Evolutionary conservation across 352 stramenopile species (phyloP).

Genomic region (Globisporangium heterothallicum): DNA sequence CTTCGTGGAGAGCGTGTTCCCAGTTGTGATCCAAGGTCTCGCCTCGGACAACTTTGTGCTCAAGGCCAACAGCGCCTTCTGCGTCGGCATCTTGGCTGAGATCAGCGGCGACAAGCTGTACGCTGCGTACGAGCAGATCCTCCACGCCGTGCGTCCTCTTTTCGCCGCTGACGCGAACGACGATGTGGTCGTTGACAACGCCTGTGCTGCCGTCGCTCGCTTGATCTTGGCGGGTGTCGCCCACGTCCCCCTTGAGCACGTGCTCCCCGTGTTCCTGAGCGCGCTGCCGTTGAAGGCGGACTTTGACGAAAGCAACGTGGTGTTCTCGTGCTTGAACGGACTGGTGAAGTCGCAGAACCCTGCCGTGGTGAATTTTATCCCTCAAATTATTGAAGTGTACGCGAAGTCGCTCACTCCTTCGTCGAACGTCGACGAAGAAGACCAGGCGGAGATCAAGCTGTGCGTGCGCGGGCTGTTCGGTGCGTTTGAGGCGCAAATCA

Average conservation of each 20-base stretch:
- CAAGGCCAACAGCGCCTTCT: constrained; percentile 94
- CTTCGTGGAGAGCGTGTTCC: constrained; percentile 88
- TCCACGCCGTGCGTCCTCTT: constrained; percentile 88
- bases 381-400: constrained; percentile 78
- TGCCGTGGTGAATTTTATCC: constrained; percentile 57
- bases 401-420: constrained; percentile 56
- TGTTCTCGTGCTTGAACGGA: constrained; percentile 93
- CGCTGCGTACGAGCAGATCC: constrained; percentile 87
- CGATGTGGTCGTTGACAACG: constrained; percentile 91
- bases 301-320: constrained; percentile 94
- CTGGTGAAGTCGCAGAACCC: constrained; percentile 90
- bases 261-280: constrained; percentile 92
- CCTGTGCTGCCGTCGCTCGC: constrained; percentile 86
- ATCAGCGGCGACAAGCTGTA: constrained; percentile 66
- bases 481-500: constrained; percentile 74
- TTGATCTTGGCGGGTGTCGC: constrained; percentile 88
- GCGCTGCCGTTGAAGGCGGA: constrained; percentile 95
- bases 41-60: constrained; percentile 90
- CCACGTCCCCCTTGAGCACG: constrained; percentile 87
- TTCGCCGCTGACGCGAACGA: constrained; percentile 88
- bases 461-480: constrained; percentile 62
- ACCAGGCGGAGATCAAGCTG: constrained; percentile 64
- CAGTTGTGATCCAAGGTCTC: constrained; percentile 87
- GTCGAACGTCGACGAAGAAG: constrained; percentile 69
- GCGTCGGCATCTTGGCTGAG: constrained; percentile 90